A percentile compares a stretch with the other conserved stretches of the same genome.
phyloP scores from a whole-genome alignment of 2,329 filamentous ascomycete genomes.

The Venturia effusa region DNA sequence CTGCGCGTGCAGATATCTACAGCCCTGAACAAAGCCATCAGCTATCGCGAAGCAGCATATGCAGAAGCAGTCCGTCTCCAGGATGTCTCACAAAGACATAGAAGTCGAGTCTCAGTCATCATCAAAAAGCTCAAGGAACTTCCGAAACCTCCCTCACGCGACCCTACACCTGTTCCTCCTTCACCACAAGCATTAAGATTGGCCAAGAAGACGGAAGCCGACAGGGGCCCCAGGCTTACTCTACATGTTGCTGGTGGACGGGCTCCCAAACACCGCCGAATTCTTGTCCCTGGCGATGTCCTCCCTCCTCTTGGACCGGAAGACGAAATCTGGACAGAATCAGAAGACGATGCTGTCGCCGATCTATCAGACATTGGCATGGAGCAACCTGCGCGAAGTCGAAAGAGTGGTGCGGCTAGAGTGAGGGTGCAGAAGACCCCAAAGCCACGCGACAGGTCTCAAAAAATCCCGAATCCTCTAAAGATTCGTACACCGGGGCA shows the following conservation, averaged over 20 bases:
- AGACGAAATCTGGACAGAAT: constrained; percentile 9
- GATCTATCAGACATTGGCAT: constrained; percentile 19
- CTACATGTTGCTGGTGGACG: constrained; percentile 9
- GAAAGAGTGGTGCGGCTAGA: constrained; percentile 14
- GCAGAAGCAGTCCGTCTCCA: constrained; percentile 46
- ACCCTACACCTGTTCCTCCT: constrained; percentile 41
- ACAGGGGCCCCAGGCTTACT: constrained; percentile 5
- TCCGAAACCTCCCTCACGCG: constrained; percentile 48
- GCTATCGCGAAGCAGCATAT: constrained; percentile 43
- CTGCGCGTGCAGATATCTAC: constrained; percentile 47
- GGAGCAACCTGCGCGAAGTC: neutral
- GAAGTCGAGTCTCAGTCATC: constrained; percentile 47
- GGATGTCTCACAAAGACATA: constrained; percentile 47
- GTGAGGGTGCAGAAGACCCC: constrained; percentile 15
- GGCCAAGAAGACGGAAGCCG: constrained; percentile 5
- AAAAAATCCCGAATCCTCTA: constrained; percentile 8
- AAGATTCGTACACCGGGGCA: constrained; percentile 35
- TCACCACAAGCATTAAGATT: constrained; percentile 32
- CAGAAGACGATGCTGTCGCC: constrained; percentile 31
- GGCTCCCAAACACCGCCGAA: constrained; percentile 16
- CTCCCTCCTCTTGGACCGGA: constrained; percentile 34
- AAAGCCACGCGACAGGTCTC: constrained; percentile 13
- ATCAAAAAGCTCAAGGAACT: constrained; percentile 51
- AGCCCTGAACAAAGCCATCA: constrained; percentile 43
- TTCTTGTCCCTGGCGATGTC: constrained; percentile 33